Evolutionary conservation across 1,139 yeast genomes (phyloP), one percentile per base, ranked within the genome.

Genomic region (Geotrichum reessii): DNA sequence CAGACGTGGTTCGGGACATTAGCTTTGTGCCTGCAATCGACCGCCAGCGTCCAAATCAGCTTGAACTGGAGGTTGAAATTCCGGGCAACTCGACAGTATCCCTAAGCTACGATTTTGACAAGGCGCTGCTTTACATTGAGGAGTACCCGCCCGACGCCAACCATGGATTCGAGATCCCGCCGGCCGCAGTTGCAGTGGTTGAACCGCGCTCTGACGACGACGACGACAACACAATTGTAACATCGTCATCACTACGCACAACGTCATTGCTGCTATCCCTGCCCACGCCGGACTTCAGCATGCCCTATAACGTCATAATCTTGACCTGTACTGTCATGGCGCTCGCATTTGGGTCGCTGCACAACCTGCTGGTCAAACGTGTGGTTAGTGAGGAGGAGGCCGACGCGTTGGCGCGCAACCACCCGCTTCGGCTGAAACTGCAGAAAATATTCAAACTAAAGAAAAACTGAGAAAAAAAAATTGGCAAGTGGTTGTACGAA

Each of bases 91-190:
- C 85, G 33, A 78, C 85, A 2, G 73, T 89, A 47, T 79, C 87
- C 1, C 68, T 93, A 59, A 81, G 86, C 1, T 89, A 88, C 69
- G 83, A 86, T 60, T 91, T 93, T 70, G 98, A 93, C 70, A 93
- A 92, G 71, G 84, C 96, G 0, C 77, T 93, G 67, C 78, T 95
- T 52, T 80, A 86, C 62, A 85, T 89, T 64, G 87, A 93, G 9
- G 99, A 95, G 71, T 95, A 95, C 68, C 99, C 99, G 12, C 99
- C 99, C 1, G 99, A 95, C 76, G 99, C 99, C 1, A 95, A 95
- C 71, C 97, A 93, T 66, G 99, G 99, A 0, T 95, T 93, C 72
- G 93, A 93, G 59, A 84, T 95, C 48, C 95, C 93, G 49, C 96
- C 97, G 0, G 96, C 73, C 8, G 87, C 90, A 6, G 77, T 91